Conservation (phyloP, 352 stramenopile genomes). For the Pythium biforme region DNA sequence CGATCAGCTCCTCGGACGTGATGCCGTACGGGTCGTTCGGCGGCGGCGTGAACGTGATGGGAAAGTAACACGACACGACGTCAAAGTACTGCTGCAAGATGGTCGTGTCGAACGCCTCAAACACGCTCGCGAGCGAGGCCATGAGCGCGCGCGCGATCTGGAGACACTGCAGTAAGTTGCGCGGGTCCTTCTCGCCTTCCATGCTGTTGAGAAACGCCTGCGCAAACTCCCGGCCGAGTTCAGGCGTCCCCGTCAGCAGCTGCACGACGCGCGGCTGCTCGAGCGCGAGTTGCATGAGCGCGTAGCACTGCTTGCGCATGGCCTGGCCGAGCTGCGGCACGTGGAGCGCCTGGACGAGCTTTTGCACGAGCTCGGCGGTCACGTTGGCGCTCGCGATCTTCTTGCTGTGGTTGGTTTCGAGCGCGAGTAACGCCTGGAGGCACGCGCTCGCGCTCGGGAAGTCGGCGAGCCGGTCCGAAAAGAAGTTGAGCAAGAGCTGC, state of each 20-base stretch:
- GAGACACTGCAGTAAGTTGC: slow-evolving; percentile 80
- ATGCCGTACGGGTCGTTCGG: slow-evolving; percentile 91
- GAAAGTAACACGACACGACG: slow-evolving; percentile 90
- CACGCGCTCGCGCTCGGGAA: slow-evolving; percentile 79
- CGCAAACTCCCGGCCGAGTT: slow-evolving; percentile 51
- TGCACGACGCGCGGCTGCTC: slow-evolving; percentile 58
- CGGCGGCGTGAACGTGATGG: slow-evolving; percentile 90
- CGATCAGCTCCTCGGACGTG: slow-evolving; percentile 81
- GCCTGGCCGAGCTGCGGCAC: slow-evolving; percentile 80
- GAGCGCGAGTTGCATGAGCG: slow-evolving; percentile 74
- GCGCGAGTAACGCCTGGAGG: slow-evolving; percentile 71
- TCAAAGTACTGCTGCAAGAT: slow-evolving; percentile 88
- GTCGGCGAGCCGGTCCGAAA: slow-evolving; percentile 79
- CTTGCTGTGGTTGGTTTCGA: slow-evolving; percentile 63
- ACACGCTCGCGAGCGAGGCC: slow-evolving; percentile 53
- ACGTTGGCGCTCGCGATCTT: slow-evolving; percentile 50
- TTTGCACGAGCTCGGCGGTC: slow-evolving; percentile 61
- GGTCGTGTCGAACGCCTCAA: slow-evolving; percentile 60
- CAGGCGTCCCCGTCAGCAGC: slow-evolving; percentile 35
- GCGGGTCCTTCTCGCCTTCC: slow-evolving; percentile 90
- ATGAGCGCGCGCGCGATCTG: slow-evolving; percentile 66
- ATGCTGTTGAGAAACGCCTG: slow-evolving; percentile 79
- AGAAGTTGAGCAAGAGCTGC: slow-evolving; percentile 80
- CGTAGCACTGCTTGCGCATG: slow-evolving; percentile 86
- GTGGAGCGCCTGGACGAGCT: slow-evolving; percentile 63